Conservation (phyloP, 1,284 basidiomycete genomes). For the Flammula alnicola region DNA sequence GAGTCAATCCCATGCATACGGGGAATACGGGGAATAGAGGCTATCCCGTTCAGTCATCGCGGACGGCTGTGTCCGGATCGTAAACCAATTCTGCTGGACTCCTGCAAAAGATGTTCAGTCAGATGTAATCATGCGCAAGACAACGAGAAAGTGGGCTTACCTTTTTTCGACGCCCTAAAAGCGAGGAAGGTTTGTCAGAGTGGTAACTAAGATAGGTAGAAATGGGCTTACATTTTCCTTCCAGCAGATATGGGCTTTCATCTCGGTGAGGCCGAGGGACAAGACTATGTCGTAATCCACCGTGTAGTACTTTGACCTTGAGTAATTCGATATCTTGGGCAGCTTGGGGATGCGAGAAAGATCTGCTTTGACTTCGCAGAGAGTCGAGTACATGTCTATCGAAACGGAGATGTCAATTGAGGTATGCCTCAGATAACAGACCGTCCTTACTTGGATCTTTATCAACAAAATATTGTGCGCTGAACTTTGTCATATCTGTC, state of each 20-base stretch:
- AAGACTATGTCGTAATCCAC: conserved; percentile 44
- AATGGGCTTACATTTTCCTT: conserved; percentile 37
- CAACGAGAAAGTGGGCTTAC: conserved; percentile 5
- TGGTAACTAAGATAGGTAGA: neutral
- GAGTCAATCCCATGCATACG: neutral
- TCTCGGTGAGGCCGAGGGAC: conserved; percentile 50
- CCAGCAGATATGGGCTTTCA: conserved; percentile 50
- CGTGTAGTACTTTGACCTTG: conserved; percentile 34
- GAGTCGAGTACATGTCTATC: conserved; percentile 37
- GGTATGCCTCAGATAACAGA: neutral
- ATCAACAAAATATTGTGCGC: conserved; percentile 31
- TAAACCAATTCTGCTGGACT: conserved; percentile 43
- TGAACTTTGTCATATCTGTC: conserved; percentile 3
- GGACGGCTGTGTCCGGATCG: conserved; percentile 19
- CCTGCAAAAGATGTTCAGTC: conserved; percentile 24
- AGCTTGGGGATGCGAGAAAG: conserved; percentile 32
- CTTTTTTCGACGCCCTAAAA: conserved; percentile 30
- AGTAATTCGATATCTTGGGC: conserved; percentile 15
- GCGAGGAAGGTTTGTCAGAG: neutral
- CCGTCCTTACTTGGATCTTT: conserved; percentile 39
- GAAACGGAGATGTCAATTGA: conserved; percentile 17
- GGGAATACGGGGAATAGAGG: neutral
- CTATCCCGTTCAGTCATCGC: neutral
- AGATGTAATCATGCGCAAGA: neutral
- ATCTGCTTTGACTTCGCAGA: conserved; percentile 45